These are phyloP conservation scores for Entomortierella chlamydospora DNA, from an alignment of 192 early-diverging fungal genomes.

Conservation along the genomic window DNA sequence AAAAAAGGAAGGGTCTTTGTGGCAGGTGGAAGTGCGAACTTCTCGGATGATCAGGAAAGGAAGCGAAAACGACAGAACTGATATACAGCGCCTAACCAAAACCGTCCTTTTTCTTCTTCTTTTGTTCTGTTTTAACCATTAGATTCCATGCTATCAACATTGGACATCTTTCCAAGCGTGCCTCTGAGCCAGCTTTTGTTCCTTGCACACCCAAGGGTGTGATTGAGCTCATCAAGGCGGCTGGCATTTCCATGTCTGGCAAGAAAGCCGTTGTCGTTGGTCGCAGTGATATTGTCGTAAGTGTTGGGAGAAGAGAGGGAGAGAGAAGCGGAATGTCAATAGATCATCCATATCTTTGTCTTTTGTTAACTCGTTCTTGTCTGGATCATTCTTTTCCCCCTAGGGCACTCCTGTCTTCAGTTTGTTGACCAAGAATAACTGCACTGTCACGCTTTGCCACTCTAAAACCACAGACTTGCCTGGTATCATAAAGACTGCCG, in stretches of 20 bases:
- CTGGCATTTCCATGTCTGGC: slow-evolving; percentile 76
- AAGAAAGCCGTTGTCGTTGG: slow-evolving; percentile 94
- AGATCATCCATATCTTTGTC: no score
- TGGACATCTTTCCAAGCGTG: slow-evolving; percentile 89
- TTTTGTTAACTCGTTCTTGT: not conserved
- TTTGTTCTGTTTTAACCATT: not conserved
- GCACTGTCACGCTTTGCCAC: slow-evolving; percentile 97
- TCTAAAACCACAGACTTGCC: slow-evolving; percentile 81
- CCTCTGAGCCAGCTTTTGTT: slow-evolving; percentile 84
- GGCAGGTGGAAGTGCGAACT: no score
- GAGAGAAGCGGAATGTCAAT: not conserved
- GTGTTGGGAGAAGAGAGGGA: not conserved
- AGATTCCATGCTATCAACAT: slow-evolving; percentile 97
- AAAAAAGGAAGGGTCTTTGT: no score
- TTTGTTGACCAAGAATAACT: slow-evolving; percentile 85
- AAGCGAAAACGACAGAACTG: not conserved
- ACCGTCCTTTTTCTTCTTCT: no score
- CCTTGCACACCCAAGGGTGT: slow-evolving; percentile 98
- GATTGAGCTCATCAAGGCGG: slow-evolving; percentile 85
- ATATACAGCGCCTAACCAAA: no score
- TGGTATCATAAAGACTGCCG: slow-evolving; percentile 78
- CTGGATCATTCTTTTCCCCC: slow-evolving; percentile 7
- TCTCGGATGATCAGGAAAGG: no score
- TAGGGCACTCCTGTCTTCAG: slow-evolving; percentile 86
- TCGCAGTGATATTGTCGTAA: slow-evolving; percentile 95